Base-by-base conservation (phyloP, 2,329 filamentous ascomycete species). In the Diaporthe humulicola region DNA sequence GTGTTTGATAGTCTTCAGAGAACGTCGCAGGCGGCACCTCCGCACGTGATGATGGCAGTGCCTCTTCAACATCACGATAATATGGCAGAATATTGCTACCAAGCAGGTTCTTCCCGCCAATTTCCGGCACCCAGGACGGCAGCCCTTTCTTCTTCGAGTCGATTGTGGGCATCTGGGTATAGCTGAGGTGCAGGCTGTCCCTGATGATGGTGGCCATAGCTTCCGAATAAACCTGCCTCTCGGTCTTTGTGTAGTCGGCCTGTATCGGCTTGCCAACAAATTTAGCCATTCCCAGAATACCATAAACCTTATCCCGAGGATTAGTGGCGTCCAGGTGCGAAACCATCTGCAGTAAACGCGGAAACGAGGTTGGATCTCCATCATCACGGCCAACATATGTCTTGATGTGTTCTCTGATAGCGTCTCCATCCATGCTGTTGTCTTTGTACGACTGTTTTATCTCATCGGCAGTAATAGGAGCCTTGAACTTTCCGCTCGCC, bases 91-190 rank as follows among this genome's bases (percentile, higher is more conserved):
- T 60, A 2, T 25, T 14, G 15, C 19, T 10, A 14, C 45, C 70
- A 14, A 48, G 45, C 10, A 66, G 15, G 19, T 12, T 52, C 4
- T 28, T 33, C 8, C 17, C 28, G 0, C 50, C 45, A 45, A 72
- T 40, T 6, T 72, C 56, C 19, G 70, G 45, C 15, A 72, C 70
- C 70, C 70, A 72, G 0, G 70, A 72, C 9, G 70, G 70, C 48
- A 72, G 22, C 22, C 64, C 64, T 19, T 36, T 40, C 36, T 40
- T 69, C 22, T 54, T 50, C 10, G 42, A 69, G 38, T 60, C 48
- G 1, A 50, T 15, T 2, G 28, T 25, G 0, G 45, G 38, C 15
- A 50, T 17, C 12, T n/a, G 40, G 1, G 14, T 54, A 14, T 69
- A 69, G 33, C 64, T 54, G 30, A 33, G 28, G 12, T 69, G 22